Conservation (phyloP, 805 yeast species). For the Isabelozyma rhagii region DNA sequence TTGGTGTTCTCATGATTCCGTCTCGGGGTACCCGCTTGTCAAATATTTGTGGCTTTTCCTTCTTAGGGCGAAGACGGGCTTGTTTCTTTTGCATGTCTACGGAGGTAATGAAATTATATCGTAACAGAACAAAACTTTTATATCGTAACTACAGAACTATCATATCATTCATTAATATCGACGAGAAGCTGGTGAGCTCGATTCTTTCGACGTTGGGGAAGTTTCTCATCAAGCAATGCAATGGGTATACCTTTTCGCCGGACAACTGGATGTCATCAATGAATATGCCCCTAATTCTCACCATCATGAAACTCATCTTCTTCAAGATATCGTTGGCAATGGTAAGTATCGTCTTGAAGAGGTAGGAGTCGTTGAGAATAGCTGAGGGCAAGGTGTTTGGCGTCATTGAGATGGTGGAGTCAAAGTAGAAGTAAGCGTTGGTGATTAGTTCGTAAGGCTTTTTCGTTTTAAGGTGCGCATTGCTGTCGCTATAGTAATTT, state of each 20-base stretch:
- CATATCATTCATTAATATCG: slow-evolving; percentile 17
- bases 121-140: not conserved
- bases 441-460: slow-evolving; percentile 10
- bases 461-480: not conserved
- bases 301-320: slow-evolving; percentile 30
- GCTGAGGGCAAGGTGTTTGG: not conserved
- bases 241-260: slow-evolving; percentile 29
- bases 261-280: slow-evolving; percentile 27
- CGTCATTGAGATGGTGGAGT: slow-evolving; percentile 18
- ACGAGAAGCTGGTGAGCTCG: slow-evolving; percentile 19
- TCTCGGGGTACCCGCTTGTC: too few relatives aligned
- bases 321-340: slow-evolving; percentile 34
- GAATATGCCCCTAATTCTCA: slow-evolving; percentile 26
- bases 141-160: slow-evolving; percentile 3
- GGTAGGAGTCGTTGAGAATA: slow-evolving; percentile 10
- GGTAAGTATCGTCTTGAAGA: slow-evolving; percentile 25
- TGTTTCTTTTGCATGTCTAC: too few relatives aligned
- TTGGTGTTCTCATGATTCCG: too few relatives aligned
- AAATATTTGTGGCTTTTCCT: too few relatives aligned
- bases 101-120: too few relatives aligned
- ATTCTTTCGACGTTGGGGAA: slow-evolving; percentile 30
- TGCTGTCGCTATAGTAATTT: not conserved
- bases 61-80: too few relatives aligned
- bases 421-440: slow-evolving; percentile 33
- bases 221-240: slow-evolving; percentile 26